Conservation (phyloP, 2,329 filamentous ascomycete genomes). For the Fusarium bulbicola region DNA sequence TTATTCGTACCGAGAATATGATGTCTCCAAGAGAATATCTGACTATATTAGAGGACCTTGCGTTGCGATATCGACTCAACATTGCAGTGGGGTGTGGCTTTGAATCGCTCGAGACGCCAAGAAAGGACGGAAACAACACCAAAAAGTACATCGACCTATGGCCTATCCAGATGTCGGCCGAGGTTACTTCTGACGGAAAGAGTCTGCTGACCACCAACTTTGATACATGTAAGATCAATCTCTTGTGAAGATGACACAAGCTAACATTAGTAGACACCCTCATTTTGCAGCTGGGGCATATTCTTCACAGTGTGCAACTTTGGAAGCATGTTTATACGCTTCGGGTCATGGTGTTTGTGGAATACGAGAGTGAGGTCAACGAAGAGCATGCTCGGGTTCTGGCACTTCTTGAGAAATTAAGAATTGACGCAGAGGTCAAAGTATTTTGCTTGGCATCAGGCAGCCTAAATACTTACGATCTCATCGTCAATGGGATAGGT, state of each 20-base stretch:
- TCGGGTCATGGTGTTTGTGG: constrained; percentile 86
- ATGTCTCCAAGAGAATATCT: constrained; percentile 79
- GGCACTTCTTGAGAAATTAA: constrained; percentile 78
- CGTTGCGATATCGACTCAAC: constrained; percentile 81
- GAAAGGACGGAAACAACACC: constrained; percentile 62
- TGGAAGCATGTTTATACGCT: constrained; percentile 80
- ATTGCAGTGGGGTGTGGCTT: constrained; percentile 88
- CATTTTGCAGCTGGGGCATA: constrained; percentile 88
- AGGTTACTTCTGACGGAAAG: constrained; percentile 73
- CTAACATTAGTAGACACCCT: constrained; percentile 64
- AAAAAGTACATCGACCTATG: constrained; percentile 89
- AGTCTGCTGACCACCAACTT: constrained; percentile 86
- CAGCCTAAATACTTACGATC: constrained; percentile 75
- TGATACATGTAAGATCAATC: constrained; percentile 76
- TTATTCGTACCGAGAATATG: constrained; percentile 72
- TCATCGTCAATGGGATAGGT: constrained; percentile 77
- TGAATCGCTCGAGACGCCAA: constrained; percentile 76
- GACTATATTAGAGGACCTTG: constrained; percentile 82
- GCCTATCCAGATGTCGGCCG: constrained; percentile 94
- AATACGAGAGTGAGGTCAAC: constrained; percentile 84
- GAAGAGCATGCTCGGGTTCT: constrained; percentile 79
- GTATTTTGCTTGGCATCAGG: constrained; percentile 87
- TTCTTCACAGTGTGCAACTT: constrained; percentile 80
- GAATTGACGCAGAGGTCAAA: constrained; percentile 80
- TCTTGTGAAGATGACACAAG: neutral